phyloP scores from a whole-genome alignment of 2,329 filamentous ascomycete species.

The Thielaviopsis euricoi region DNA sequence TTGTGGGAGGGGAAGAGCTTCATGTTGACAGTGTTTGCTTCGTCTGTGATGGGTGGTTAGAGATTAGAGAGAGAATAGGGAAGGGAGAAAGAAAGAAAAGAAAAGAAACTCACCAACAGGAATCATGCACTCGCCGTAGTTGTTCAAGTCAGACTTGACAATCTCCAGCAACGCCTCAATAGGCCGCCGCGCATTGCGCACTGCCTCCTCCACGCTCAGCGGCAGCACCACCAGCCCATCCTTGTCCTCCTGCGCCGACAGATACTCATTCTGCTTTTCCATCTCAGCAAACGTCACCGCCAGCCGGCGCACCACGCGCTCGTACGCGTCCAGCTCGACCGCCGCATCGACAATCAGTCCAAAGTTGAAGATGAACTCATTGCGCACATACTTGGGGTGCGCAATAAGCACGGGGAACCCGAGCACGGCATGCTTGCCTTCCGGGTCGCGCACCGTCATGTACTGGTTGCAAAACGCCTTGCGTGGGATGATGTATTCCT shows the following conservation, averaged over 20 bases:
- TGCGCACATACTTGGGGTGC: conserved; percentile 67
- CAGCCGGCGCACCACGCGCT: conserved; percentile 70
- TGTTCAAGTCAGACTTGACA: conserved; percentile 75
- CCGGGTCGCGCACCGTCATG: conserved; percentile 59
- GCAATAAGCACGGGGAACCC: conserved; percentile 82
- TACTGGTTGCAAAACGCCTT: conserved; percentile 91
- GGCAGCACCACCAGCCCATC: conserved; percentile 21
- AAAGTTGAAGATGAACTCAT: conserved; percentile 98
- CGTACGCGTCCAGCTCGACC: conserved; percentile 60
- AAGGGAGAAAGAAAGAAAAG: too few relatives aligned
- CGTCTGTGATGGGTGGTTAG: conserved; percentile 37
- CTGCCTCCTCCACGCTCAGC: conserved; percentile 13
- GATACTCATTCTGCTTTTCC: conserved; percentile 78
- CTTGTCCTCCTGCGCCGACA: conserved; percentile 41
- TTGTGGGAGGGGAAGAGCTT: conserved; percentile 80
- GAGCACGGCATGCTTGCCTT: conserved; percentile 57
- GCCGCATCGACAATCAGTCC: conserved; percentile 58
- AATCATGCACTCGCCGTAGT: conserved; percentile 97
- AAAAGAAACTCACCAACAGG: conserved; percentile 53
- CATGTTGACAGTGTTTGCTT: conserved; percentile 88
- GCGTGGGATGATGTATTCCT: conserved; percentile 85
- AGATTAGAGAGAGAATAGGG: too few relatives aligned
- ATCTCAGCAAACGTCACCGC: conserved; percentile 74
- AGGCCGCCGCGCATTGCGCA: conserved; percentile 29
- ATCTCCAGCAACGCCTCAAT: conserved; percentile 77